These are phyloP conservation scores for Exophiala viscosa DNA, from an alignment of 2,329 filamentous ascomycete species.

Conservation along the genomic window DNA sequence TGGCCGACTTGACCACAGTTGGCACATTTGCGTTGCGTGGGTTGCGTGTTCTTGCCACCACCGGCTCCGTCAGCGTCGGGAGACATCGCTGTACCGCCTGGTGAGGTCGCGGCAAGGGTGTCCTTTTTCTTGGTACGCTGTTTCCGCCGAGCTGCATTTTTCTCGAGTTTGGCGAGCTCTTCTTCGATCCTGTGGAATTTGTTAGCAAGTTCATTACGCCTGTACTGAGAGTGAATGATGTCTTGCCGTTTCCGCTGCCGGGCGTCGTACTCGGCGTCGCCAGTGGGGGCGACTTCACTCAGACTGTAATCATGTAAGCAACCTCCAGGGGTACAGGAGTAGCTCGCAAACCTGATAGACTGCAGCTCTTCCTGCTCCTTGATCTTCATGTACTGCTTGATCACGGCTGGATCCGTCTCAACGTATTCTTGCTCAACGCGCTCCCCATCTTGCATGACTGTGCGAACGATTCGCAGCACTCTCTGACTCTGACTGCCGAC, in stretches of 20 bases:
- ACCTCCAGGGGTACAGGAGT: background rate
- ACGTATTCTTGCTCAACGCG: slow-evolving; percentile 60
- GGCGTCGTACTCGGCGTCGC: slow-evolving; percentile 63
- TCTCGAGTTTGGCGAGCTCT: slow-evolving; percentile 56
- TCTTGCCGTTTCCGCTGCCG: slow-evolving; percentile 55
- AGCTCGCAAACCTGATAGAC: slow-evolving; percentile 63
- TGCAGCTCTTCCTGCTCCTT: slow-evolving; percentile 68
- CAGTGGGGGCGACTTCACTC: slow-evolving; percentile 51
- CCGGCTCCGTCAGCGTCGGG: slow-evolving; percentile 44
- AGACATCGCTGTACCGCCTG: slow-evolving; percentile 36
- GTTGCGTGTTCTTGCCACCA: slow-evolving; percentile 63
- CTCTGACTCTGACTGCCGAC: slow-evolving; percentile 62
- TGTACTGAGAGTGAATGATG: background rate
- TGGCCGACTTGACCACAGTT: slow-evolving; percentile 96
- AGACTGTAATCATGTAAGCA: slow-evolving; percentile 19
- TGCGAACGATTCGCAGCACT: slow-evolving; percentile 60
- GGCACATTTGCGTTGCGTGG: slow-evolving; percentile 79
- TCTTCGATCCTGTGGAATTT: slow-evolving; percentile 48
- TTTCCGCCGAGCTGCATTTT: slow-evolving; percentile 76
- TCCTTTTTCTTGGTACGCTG: slow-evolving; percentile 36
- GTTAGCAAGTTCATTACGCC: slow-evolving; percentile 27
- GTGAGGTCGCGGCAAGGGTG: slow-evolving; percentile 18
- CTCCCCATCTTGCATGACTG: slow-evolving; percentile 60
- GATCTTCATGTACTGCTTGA: slow-evolving; percentile 80
- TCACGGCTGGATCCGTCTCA: slow-evolving; percentile 73